Evolutionary conservation across 768 basidiomycete genomes (phyloP).

Genomic region (Panus rudis): DNA sequence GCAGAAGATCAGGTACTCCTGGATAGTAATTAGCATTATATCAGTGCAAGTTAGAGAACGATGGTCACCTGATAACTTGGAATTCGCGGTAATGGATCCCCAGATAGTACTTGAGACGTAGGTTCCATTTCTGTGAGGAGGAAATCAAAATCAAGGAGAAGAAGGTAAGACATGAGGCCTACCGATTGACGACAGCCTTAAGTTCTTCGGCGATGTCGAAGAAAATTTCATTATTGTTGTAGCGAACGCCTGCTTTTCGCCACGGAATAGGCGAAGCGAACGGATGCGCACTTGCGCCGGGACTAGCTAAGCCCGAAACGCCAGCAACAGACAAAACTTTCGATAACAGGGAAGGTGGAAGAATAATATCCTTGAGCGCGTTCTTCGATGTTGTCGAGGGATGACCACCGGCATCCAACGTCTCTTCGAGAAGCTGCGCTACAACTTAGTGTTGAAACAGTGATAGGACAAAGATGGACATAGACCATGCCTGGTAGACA

Average conservation of each 20-base stretch:
- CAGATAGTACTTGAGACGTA: slow-evolving; percentile 60
- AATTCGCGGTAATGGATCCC: slow-evolving; percentile 74
- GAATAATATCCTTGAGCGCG: slow-evolving; percentile 86
- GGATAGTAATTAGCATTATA: slow-evolving; percentile 4
- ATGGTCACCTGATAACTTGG: slow-evolving; percentile 61
- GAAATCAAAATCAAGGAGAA: neutral
- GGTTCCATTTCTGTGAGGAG: slow-evolving; percentile 51
- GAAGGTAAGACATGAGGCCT: slow-evolving; percentile 14
- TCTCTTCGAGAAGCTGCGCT: slow-evolving; percentile 82
- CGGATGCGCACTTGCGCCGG: slow-evolving; percentile 32
- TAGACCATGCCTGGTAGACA: slow-evolving; percentile 75
- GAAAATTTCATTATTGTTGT: slow-evolving; percentile 87
- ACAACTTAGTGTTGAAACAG: neutral
- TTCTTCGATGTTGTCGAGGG: slow-evolving; percentile 89
- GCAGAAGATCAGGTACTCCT: slow-evolving; percentile 85
- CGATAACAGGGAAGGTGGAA: slow-evolving; percentile 76
- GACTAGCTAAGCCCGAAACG: slow-evolving; percentile 34
- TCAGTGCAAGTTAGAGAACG: neutral
- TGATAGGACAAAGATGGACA: neutral
- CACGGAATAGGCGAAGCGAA: slow-evolving; percentile 93
- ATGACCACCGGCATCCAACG: slow-evolving; percentile 88
- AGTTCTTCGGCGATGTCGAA: slow-evolving; percentile 87
- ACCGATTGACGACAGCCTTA: slow-evolving; percentile 75
- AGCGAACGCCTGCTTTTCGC: slow-evolving; percentile 77
- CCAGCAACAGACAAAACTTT: slow-evolving; percentile 44